Conservation (phyloP, 2,329 filamentous ascomycete species). For the Trichoderma koningiopsis region DNA sequence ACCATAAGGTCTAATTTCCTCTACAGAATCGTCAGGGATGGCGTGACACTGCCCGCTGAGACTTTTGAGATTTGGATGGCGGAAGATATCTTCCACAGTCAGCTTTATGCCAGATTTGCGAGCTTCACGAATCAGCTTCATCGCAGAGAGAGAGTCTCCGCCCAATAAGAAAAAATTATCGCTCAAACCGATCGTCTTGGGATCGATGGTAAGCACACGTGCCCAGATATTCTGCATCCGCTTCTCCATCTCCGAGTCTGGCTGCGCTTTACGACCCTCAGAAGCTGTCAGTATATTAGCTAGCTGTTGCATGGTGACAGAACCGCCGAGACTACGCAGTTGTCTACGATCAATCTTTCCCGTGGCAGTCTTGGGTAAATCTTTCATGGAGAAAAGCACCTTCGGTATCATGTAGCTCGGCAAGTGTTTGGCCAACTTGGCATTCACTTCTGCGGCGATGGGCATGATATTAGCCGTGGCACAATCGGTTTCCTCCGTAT, state of each 20-base stretch:
- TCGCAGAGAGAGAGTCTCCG: slow-evolving; percentile 52
- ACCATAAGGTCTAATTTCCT: not conserved
- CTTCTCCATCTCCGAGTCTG: too few relatives aligned
- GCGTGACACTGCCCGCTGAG: too few relatives aligned
- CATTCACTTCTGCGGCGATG: too few relatives aligned
- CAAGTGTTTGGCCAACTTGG: not conserved
- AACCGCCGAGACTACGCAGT: not conserved
- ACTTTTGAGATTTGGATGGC: not conserved
- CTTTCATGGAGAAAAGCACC: too few relatives aligned
- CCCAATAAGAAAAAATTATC: slow-evolving; percentile 51
- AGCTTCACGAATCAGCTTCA: slow-evolving; percentile 47
- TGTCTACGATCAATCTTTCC: slow-evolving; percentile 11
- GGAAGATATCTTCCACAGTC: not conserved
- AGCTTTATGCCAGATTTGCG: not conserved
- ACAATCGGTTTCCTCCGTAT: too few relatives aligned
- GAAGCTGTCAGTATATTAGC: not conserved
- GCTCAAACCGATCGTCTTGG: slow-evolving; percentile 39
- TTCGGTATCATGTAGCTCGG: not conserved
- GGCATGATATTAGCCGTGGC: too few relatives aligned
- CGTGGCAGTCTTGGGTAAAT: not conserved
- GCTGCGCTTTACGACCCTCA: too few relatives aligned
- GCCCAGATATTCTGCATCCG: too few relatives aligned
- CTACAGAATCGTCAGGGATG: not conserved
- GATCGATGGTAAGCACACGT: too few relatives aligned
- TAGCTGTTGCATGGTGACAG: not conserved